Base-by-base conservation (phyloP, 75 land plant species). In the Gnetum montanum region DNA sequence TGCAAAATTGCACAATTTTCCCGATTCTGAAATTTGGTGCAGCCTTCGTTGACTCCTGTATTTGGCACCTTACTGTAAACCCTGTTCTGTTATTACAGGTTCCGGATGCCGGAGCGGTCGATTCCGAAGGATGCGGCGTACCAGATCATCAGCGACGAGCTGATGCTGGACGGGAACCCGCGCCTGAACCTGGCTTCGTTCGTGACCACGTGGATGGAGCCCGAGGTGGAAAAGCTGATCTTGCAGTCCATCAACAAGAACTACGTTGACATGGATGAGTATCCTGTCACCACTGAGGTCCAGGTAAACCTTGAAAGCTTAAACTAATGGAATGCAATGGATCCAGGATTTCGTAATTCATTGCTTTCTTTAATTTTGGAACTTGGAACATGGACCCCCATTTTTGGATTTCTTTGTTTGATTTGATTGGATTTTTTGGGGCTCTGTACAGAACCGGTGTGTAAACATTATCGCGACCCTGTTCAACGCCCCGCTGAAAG, bases 131-230 rank as follows among this genome's bases (percentile, higher is more conserved):
- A 82, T 22, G 86, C 78, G 24, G 78, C 86, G 0, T 80, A 75
- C 22, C 84, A 83, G 60, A 80, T 75, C 19, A 80, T 83, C 18
- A 69, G 61, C 30, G 86, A 79, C 33, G 84, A 83, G 60, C 68
- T 83, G 60, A 73, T 79, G 75, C 44, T 83, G 34, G 83, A 83
- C 47, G 71, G 79, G 8, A 79, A 71, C 63, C 86, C 84, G 2
- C 63, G 84, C 31, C 58, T 79, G 25, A 83, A 83, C 46, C 54
- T 82, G 23, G 85, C 84, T 3, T 75, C 84, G 10, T 83, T 80
- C 46, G 84, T 71, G 29, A 79, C 71, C 15, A 79, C 83, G 25
- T 79, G 85, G 83, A 81, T 81, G 84, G 81, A 81, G 56, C 84
- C 82, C 4, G 84, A 81, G 58, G 73, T 73, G 49, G 74, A 82